Base-by-base conservation (phyloP, 1,139 yeast species). In the Candida sojae region DNA sequence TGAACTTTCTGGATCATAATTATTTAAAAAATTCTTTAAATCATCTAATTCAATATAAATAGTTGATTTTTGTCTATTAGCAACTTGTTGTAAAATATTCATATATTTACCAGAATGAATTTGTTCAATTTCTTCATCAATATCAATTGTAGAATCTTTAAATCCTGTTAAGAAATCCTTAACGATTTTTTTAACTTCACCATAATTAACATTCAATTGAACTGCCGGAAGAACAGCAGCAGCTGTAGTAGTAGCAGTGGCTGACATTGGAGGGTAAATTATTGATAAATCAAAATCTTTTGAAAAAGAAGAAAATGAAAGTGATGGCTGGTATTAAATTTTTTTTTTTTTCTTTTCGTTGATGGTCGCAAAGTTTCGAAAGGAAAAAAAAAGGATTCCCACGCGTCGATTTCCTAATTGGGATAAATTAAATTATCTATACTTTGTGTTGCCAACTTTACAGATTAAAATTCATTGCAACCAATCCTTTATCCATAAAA, bases 11-110 rank as follows among this genome's bases (percentile, higher is more conserved):
- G 52, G 43, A 48, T 51, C 57, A 50, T 70, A 73, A 47, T 77
- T 78, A 46, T 73, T 72, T 58, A 88, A 92, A 64, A 77, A 91
- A 41, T 75, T 71, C 55, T 82, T 81, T 51, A 95, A 71, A 64
- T 95, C 99, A 63, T 95, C 96, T 47, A 95, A 75, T 53, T 90
- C 97, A 45, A 95, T 77, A 49, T 76, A 73, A 21, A 93, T 61
- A 1, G 91, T 82, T 35, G 87, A 73, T 29, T 75, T 57, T 54
- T 91, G 91, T 59, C 99, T 80, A 66, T 95, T 90, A 50, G 98
- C 92, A 29, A 95, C 78, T 56, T 82, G 73, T 62, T 90, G 96
- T 45, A 93, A 72, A n/a, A 87, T 55, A 38, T 72, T 75, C 83
- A 87, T 72, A 67, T 93, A 93, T 65, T 93, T 93, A 31, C 50